These are phyloP conservation scores for Neonectria sp. DNA, from an alignment of 2,329 filamentous ascomycete genomes.

Conservation along the genomic window DNA sequence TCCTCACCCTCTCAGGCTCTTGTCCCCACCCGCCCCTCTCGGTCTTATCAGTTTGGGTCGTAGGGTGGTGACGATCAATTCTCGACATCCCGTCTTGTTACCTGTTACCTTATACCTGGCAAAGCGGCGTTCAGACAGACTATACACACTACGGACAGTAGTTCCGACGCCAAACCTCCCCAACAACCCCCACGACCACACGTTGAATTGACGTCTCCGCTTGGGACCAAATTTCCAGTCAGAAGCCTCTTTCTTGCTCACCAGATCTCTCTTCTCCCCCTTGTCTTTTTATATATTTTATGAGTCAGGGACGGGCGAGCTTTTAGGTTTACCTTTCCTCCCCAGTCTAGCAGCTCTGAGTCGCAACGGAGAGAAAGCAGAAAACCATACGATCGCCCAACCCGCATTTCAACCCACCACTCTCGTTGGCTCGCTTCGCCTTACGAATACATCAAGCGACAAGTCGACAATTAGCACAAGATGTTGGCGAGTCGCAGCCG, in stretches of 20 bases:
- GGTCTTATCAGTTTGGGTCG: neutral
- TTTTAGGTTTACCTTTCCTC: conserved; percentile 1
- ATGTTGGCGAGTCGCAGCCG: conserved; percentile 44
- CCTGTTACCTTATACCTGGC: neutral
- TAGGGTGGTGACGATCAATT: neutral
- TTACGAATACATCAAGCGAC: conserved; percentile 1
- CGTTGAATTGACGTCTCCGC: conserved; percentile 21
- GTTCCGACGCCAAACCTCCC: conserved; percentile 9
- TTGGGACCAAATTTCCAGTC: conserved; percentile 16
- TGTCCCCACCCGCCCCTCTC: neutral
- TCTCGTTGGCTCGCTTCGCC: conserved; percentile 24
- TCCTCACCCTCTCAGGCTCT: neutral
- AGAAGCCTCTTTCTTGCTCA: neutral
- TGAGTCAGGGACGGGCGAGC: neutral
- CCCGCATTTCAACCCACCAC: conserved; percentile 14
- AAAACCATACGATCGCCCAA: conserved; percentile 14
- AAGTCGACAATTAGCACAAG: conserved; percentile 9
- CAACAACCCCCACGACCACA: conserved; percentile 9
- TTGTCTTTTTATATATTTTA: neutral
- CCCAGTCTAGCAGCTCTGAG: conserved; percentile 10
- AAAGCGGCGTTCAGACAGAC: conserved; percentile 5
- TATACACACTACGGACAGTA: conserved; percentile 1
- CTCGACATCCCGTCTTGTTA: neutral
- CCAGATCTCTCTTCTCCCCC: neutral
- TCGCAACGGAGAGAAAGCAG: conserved; percentile 2